Base-by-base conservation (phyloP, 495 filamentous ascomycete genomes). In the Achaetomiella virescens region DNA sequence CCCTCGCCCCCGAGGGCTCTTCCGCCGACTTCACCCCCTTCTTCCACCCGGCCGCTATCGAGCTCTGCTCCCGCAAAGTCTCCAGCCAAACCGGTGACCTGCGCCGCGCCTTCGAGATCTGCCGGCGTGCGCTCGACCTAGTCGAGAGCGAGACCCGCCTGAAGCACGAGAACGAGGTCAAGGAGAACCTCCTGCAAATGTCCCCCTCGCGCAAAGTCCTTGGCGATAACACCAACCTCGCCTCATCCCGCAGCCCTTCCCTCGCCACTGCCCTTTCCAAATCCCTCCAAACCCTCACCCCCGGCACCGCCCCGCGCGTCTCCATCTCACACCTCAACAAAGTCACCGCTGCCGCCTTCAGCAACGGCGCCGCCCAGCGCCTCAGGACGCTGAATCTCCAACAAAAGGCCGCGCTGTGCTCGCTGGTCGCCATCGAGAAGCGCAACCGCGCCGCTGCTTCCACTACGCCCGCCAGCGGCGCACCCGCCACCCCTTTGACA, bases 401-500 rank as follows among this genome's bases (percentile, higher is more conserved):
- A 62, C 95, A 97, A 75, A 99, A 96, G 70, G 93, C 91, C 3
- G 90, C 89, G 8, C 80, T 99, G 22, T 97, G 95, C 70, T 81
- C 91, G 0, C 76, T 97, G 25, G 75, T 90, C 44, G 88, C 90
- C 1, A 79, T 92, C 2, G 91, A 97, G 69, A 88, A 79, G 63
- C 72, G 75, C 12, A 85, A 79, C 52, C 66, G 76, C 44, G 68
- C 66, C 33, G 58, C 83, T 0, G 85, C 84, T 0, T 83, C 83
- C 59, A 65, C 72, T 71, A 10, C 63, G 58, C 27, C 61, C 46
- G 37, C 54, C 6, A 12, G 14, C 24, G n/a, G 6, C 20, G 43
- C 55, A 0, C 35, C 46, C 27, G 46, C 56, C 11, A 48, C 64
- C 0, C 55, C 60, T 0, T 67, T 62, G 8, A 70, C 68, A 20